phyloP scores from a whole-genome alignment of 2,329 filamentous ascomycete genomes.

The Byssothecium circinans region DNA sequence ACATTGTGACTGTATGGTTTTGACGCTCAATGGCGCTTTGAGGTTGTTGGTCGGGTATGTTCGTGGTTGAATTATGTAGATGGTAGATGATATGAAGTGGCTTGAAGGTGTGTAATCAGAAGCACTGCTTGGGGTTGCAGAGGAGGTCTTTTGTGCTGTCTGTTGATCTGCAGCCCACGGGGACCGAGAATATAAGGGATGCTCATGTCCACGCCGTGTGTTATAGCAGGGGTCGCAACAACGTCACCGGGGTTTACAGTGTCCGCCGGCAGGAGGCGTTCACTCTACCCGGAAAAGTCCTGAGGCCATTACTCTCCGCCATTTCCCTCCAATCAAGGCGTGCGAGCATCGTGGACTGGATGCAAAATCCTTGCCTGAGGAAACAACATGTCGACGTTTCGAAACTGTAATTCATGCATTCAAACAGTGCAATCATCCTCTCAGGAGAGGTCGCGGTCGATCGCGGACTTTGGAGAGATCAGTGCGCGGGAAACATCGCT shows the following conservation, averaged over 20 bases:
- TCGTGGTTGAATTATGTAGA: too few species aligned
- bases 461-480: constrained; percentile 5
- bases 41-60: constrained; percentile 5
- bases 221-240: constrained; percentile 7
- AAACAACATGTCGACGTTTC: constrained; percentile 9
- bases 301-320: not conserved
- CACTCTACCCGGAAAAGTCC: not conserved
- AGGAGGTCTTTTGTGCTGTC: not conserved
- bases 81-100: not conserved
- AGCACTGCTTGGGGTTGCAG: constrained; percentile 3
- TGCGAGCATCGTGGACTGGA: not conserved
- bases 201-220: constrained; percentile 2
- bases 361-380: constrained; percentile 2
- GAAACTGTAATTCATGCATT: constrained; percentile 9
- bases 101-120: not conserved
- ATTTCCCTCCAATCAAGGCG: constrained; percentile 6
- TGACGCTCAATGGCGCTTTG: constrained; percentile 6
- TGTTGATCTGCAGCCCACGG: constrained; percentile 7
- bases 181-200: not conserved
- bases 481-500: constrained; percentile 3
- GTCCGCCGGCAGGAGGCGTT: constrained; percentile 7
- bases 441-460: constrained; percentile 4
- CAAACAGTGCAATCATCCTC: constrained; percentile 4
- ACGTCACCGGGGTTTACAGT: constrained; percentile 6
- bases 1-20: constrained; percentile 13